Evolutionary conservation across 306 rosid genomes (phyloP).

Genomic region (Acmispon strigosus): DNA sequence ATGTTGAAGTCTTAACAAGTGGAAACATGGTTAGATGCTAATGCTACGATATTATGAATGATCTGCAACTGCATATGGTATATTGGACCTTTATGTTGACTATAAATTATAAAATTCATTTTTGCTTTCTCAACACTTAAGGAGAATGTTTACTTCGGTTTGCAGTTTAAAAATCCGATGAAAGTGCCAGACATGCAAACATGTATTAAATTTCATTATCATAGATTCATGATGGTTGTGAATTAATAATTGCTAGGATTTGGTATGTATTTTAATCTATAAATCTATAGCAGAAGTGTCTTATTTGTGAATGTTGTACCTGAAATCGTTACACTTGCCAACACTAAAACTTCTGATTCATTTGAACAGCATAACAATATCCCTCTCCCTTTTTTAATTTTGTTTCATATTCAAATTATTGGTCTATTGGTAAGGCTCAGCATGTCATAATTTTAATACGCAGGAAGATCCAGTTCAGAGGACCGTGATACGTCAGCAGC

Average conservation of each 20-base stretch:
- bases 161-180: background rate
- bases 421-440: constrained; percentile 8
- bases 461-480: constrained; percentile 62
- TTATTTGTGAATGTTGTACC: background rate
- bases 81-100: background rate
- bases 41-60: background rate
- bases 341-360: background rate
- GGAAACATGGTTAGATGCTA: background rate
- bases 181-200: background rate
- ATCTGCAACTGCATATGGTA: background rate
- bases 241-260: constrained; percentile 4
- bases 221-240: background rate
- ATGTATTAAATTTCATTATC: background rate
- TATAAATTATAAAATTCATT: background rate
- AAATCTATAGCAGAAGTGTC: background rate
- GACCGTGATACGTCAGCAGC: constrained; percentile 24
- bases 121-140: background rate
- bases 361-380: constrained; percentile 4
- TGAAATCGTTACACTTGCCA: constrained; percentile 3
- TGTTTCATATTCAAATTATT: background rate
- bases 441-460: constrained; percentile 25
- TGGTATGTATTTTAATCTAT: background rate
- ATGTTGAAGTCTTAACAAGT: background rate
- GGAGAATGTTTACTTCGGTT: background rate
- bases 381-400: background rate